Conservation (phyloP, 1,284 basidiomycete species). For the Phenoliferia sp. region DNA sequence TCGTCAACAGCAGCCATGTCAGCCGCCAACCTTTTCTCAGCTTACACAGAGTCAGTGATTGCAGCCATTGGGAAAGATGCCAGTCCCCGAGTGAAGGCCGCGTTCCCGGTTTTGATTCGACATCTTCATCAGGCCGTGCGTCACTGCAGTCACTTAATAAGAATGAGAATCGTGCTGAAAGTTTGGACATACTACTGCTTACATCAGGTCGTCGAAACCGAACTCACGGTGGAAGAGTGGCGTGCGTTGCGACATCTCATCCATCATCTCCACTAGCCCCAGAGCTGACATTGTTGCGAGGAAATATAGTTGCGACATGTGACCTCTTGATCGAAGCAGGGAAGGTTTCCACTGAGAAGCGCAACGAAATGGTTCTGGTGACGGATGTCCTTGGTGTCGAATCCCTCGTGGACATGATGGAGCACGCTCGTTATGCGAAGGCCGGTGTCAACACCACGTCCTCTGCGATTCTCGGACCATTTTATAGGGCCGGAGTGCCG, state of each 20-base stretch:
- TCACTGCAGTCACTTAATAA: slow-evolving; percentile 26
- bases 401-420: slow-evolving; percentile 39
- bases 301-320: slow-evolving; percentile 36
- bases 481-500: slow-evolving; percentile 41
- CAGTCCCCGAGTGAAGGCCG: slow-evolving; percentile 41
- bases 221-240: slow-evolving; percentile 44
- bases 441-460: slow-evolving; percentile 29
- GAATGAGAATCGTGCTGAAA: not conserved
- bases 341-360: slow-evolving; percentile 41
- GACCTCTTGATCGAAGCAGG: slow-evolving; percentile 43
- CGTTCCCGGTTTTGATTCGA: slow-evolving; percentile 42
- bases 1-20: not conserved
- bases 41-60: slow-evolving; percentile 17
- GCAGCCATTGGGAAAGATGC: slow-evolving; percentile 26
- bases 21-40: not conserved
- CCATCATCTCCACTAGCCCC: not conserved
- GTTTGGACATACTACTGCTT: not conserved
- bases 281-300: not conserved
- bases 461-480: slow-evolving; percentile 44
- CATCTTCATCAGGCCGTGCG: slow-evolving; percentile 36
- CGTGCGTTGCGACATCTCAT: slow-evolving; percentile 3
- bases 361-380: slow-evolving; percentile 45
- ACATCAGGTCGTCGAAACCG: slow-evolving; percentile 38
- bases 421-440: slow-evolving; percentile 24
- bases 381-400: slow-evolving; percentile 45